Conservation (phyloP, 345 rosid species). For the Melaleuca alternifolia region DNA sequence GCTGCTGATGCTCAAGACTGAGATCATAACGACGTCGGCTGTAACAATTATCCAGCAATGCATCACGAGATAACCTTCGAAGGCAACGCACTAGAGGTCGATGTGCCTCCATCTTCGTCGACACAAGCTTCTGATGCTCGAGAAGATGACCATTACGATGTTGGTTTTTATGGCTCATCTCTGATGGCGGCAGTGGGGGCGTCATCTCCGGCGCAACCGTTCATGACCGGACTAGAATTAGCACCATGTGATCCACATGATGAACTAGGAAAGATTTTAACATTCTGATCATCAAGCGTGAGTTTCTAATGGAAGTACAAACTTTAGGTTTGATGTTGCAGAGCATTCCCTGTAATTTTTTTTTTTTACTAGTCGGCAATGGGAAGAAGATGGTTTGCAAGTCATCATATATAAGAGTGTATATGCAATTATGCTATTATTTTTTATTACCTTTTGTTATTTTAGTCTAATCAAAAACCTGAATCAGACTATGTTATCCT, state of each 20-base stretch:
- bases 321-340: background rate
- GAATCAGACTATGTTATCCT: background rate
- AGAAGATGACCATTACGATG: background rate
- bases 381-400: background rate
- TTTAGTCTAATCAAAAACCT: background rate
- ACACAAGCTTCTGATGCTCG: background rate
- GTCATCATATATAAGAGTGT: background rate
- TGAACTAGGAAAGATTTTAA: background rate
- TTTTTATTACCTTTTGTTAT: background rate
- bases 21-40: background rate
- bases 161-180: background rate
- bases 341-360: accelerated
- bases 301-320: background rate
- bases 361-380: background rate
- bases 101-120: background rate
- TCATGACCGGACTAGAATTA: background rate
- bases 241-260: background rate
- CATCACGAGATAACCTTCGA: background rate
- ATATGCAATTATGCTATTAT: background rate
- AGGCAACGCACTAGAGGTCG: background rate
- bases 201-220: background rate
- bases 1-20: background rate
- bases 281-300: background rate
- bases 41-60: background rate
- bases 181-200: background rate